These are phyloP conservation scores for Backusella parvicylindrica DNA, from an alignment of 192 early-diverging fungal genomes.

Conservation along the genomic window DNA sequence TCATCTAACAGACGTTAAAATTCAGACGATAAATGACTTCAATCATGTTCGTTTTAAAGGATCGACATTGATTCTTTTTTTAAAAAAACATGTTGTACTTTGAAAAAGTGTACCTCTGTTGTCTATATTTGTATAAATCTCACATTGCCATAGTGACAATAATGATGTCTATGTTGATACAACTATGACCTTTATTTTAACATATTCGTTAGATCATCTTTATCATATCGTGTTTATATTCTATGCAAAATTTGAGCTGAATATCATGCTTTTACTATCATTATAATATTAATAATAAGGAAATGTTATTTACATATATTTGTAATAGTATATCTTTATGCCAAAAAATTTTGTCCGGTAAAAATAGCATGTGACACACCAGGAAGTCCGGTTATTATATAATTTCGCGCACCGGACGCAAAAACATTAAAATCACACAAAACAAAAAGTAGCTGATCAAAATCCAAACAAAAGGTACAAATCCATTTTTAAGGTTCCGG, in stretches of 20 bases:
- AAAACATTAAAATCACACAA: background rate
- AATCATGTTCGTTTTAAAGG: background rate
- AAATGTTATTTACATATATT: too few species aligned
- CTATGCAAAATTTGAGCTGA: too few species aligned
- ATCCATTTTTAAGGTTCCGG: slow-evolving; percentile 2
- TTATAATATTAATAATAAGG: too few species aligned
- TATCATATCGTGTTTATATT: too few species aligned
- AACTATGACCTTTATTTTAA: background rate
- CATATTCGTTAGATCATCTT: too few species aligned
- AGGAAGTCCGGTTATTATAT: background rate
- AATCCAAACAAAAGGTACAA: background rate
- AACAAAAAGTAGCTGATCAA: background rate
- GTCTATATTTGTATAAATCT: background rate
- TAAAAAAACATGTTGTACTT: background rate
- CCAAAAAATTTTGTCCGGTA: too few species aligned
- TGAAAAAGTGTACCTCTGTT: background rate
- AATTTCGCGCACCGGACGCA: background rate
- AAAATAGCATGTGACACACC: background rate
- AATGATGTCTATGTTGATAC: too few species aligned
- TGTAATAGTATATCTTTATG: too few species aligned
- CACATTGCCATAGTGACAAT: background rate
- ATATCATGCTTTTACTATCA: too few species aligned
- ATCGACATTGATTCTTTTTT: background rate
- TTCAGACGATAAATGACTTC: background rate
- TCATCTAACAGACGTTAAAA: background rate